phyloP scores from a whole-genome alignment of 2,329 filamentous ascomycete genomes.

The Alternaria conjuncta region DNA sequence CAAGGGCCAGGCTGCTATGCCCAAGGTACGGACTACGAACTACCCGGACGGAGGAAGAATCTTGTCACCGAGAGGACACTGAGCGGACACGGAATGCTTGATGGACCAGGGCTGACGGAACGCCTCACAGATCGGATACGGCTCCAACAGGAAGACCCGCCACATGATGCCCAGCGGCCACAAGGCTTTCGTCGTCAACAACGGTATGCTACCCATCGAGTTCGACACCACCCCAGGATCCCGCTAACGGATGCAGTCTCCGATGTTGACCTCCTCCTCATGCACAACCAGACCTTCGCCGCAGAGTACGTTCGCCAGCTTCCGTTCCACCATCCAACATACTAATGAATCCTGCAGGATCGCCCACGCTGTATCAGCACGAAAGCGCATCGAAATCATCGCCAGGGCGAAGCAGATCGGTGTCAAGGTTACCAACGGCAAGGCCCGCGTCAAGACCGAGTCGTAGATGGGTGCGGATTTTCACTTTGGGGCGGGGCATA shows the following conservation, averaged over 20 bases:
- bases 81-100: not conserved
- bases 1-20: constrained; percentile 94
- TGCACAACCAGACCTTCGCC: constrained; percentile 99
- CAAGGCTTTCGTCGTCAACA: constrained; percentile 99
- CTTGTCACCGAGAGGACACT: not conserved
- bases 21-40: constrained; percentile 74
- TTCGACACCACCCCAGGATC: not conserved
- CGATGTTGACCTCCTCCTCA: constrained; percentile 96
- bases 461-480: constrained; percentile 55
- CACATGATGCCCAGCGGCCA: constrained; percentile 99
- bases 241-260: constrained; percentile 56
- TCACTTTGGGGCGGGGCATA: constrained; percentile 43
- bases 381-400: constrained; percentile 98
- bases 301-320: constrained; percentile 76
- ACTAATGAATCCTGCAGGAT: constrained; percentile 67
- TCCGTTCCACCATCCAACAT: not conserved
- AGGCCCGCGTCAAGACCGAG: constrained; percentile 98
- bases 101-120: constrained; percentile 37
- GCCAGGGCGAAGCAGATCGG: constrained; percentile 96
- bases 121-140: constrained; percentile 84
- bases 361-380: constrained; percentile 94
- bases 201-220: constrained; percentile 56
- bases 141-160: constrained; percentile 99
- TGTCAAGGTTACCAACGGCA: constrained; percentile 99
- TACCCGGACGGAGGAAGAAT: not conserved